A percentile compares a stretch with the other conserved stretches of the same genome.
Evolutionary conservation across 2,329 filamentous ascomycete genomes (phyloP).

Genomic region (Phaeosphaeriaceae sp.): DNA sequence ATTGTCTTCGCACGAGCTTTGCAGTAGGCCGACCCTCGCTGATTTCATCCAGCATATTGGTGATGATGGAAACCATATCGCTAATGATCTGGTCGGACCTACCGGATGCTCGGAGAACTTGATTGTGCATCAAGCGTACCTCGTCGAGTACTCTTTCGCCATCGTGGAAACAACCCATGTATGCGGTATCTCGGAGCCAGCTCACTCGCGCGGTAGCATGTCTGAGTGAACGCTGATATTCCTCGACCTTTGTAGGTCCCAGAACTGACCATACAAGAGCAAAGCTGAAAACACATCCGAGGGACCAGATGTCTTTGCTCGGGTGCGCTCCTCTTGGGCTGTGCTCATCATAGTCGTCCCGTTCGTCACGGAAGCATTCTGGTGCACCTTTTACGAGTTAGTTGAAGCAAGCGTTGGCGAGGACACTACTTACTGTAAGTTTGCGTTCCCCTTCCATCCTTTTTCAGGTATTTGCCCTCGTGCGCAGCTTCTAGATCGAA

Average conservation of each 20-base stretch:
- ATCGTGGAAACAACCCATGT: background rate
- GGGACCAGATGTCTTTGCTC: background rate
- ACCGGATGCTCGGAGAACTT: background rate
- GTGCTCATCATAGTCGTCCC: background rate
- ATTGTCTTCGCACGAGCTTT: background rate
- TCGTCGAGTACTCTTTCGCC: background rate
- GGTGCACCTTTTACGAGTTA: background rate
- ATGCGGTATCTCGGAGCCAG: background rate
- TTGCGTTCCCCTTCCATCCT: background rate
- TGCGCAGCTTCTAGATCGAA: background rate
- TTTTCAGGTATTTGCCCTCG: background rate
- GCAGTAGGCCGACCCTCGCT: background rate
- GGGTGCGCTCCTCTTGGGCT: background rate
- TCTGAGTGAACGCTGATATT: background rate
- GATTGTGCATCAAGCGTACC: background rate
- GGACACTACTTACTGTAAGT: background rate
- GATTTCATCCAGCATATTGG: background rate
- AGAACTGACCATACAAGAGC: background rate
- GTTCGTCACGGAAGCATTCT: background rate
- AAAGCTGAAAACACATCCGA: background rate
- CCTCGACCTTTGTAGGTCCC: background rate
- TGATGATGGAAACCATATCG: background rate
- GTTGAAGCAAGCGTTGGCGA: background rate
- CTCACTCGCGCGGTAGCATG: background rate
- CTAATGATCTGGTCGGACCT: background rate